Evolutionary conservation across 257 asterid species (phyloP), one percentile per base, ranked within the genome.

Genomic region (Verbena officinalis): DNA sequence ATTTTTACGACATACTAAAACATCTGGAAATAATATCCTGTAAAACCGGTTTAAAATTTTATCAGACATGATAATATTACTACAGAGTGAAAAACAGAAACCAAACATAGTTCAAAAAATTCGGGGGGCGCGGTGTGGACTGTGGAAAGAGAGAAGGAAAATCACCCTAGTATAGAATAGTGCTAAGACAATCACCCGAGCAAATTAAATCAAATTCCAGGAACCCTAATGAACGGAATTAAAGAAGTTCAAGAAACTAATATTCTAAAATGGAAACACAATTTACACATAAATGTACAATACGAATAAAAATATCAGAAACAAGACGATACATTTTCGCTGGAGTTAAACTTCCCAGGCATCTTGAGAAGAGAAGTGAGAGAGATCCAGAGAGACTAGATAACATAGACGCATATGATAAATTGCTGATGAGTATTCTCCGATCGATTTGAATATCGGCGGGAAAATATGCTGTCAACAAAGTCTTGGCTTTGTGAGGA

Each of bases 261-360:
- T 22, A 55, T 8, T 3, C 39, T 19, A 44, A 2, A 54, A 36
- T 5, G 16, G 13, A 33, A 34, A 19, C 56, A 45, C 44, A 62
- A 44, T 24, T 7, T 3, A 19, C 17, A 13, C 14, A 53, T 0
- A 22, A 4, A 44, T 20, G 42, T 4, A 53, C 65, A 42, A 11
- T 4, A 53, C 65, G 22, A 11, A 24, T 21, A 21, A 0, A 45
- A 23, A 43, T n/a, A 36, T 51, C 33, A 43, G 39, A 30, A 52
- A 7, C 1, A 46, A 7, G 30, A 15, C 45, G 52, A n/a, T 55
- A 73, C 78, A 14, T 67, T 67, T 48, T 73, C 74, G 16, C 51
- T 11, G 27, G 74, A 55, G 4, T 67, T 53, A 0, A 23, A 43
- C 65, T 38, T 60, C 5, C 42, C 56, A 55, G 0, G 62, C 71